Evolutionary conservation across 208 protist species (phyloP).

Genomic region (Naegleria lovaniensis): DNA sequence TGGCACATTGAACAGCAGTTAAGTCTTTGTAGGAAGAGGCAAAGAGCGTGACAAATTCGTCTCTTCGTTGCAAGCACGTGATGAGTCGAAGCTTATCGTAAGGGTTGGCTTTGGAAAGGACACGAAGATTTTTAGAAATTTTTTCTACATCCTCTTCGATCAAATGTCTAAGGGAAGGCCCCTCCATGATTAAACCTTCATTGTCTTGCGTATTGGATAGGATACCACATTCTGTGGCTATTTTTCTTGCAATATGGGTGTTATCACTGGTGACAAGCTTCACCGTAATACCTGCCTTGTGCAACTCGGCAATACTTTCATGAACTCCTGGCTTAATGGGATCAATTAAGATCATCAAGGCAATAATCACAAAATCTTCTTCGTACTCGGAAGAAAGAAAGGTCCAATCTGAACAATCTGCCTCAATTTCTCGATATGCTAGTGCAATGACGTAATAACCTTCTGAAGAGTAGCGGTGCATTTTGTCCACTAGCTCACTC

Average conservation of each 20-base stretch:
- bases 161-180: background rate
- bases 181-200: background rate
- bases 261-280: background rate
- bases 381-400: no score
- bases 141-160: background rate
- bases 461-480: background rate
- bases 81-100: background rate
- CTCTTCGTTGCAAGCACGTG: background rate
- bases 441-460: background rate
- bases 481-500: background rate
- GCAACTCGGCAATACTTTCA: background rate
- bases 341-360: background rate
- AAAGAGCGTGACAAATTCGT: background rate
- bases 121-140: background rate
- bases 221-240: background rate
- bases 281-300: background rate
- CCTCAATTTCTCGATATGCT: background rate
- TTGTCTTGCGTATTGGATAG: background rate
- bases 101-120: background rate
- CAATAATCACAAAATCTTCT: background rate
- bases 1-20: background rate
- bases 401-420: background rate
- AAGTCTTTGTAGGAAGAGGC: background rate
- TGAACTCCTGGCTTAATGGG: background rate
- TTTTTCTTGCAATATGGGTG: background rate